Evolutionary conservation across 768 basidiomycete species (phyloP), one percentile per base, ranked within the genome.

Genomic region (Udeniomyces megalosporus): DNA sequence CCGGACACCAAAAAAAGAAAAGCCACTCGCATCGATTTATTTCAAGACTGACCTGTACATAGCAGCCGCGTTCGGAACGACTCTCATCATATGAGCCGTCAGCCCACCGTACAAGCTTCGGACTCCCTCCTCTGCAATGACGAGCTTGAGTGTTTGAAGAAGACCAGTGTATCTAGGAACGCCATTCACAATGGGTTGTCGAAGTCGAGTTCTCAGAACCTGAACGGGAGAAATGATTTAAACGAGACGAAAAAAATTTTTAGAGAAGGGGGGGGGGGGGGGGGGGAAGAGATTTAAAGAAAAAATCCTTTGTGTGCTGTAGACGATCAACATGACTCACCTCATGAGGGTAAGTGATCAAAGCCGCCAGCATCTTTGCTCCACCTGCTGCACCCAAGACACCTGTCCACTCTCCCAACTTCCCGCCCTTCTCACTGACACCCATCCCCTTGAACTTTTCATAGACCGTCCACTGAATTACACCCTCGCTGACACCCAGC

Each of bases 311-410:
- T n/a, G n/a, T n/a, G n/a, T 17, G 38, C 38, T 42, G 10, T 17
- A 42, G 38, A 42, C 38, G 38, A 17, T 8, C 10, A 8, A 42
- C 38, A 42, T 42, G 38, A 75, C 81, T 60, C 58, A 90, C 93
- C 80, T 99, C 93, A 68, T 99, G 95, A 48, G 95, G 95, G 76
- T 99, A 99, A 0, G 95, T 97, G 68, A 97, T 88, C 42, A 96
- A 74, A 68, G 84, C 90, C 0, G 95, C 95, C 15, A 96, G 82
- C 68, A 85, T 84, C 74, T 99, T 99, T 6, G 95, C 90, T 15
- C 84, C 82, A 6, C 92, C 95, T 0, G 91, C 89, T 55, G 90
- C 91, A 0, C 82, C 86, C 3, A 95, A 76, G 81, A 91, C 86
- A 2, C 85, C 84, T 1, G 78, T 64, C 85, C 88, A 93, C 68